Conservation (phyloP, 805 yeast species). For the Metschnikowia anglica region DNA sequence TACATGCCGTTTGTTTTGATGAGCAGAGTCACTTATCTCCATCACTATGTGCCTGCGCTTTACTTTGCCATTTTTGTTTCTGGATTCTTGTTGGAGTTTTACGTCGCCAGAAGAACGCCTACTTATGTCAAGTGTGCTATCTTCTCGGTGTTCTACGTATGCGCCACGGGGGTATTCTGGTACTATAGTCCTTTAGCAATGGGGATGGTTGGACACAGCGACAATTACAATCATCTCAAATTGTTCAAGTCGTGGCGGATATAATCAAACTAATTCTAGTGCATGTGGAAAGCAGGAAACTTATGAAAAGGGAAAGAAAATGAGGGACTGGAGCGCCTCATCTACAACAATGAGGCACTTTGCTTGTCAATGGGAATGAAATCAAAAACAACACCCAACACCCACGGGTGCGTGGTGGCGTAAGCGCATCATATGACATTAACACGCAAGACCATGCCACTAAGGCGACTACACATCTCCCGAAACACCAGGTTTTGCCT, state of each 20-base stretch:
- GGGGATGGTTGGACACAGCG: constrained; percentile 19
- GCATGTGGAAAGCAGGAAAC: too few relatives aligned
- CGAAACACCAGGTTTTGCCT: too few relatives aligned
- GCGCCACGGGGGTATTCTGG: constrained; percentile 18
- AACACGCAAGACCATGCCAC: too few relatives aligned
- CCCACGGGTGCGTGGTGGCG: too few relatives aligned
- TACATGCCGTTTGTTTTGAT: constrained; percentile 41
- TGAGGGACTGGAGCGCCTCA: too few relatives aligned
- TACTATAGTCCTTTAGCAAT: constrained; percentile 17
- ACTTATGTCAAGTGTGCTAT: constrained; percentile 13
- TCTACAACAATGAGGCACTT: too few relatives aligned
- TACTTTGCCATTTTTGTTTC: constrained; percentile 32
- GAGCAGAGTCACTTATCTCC: constrained; percentile 46
- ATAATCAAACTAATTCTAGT: neutral
- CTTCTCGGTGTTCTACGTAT: constrained; percentile 10
- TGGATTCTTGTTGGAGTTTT: constrained; percentile 24
- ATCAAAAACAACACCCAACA: too few relatives aligned
- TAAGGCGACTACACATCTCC: too few relatives aligned
- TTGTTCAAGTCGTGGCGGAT: constrained; percentile 17
- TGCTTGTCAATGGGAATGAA: too few relatives aligned
- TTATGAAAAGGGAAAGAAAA: too few relatives aligned
- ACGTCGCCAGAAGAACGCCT: constrained; percentile 21
- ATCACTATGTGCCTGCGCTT: constrained; percentile 46
- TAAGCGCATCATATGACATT: too few relatives aligned
- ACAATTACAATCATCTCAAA: constrained; percentile 12